A percentile compares a stretch with the other conserved stretches of the same genome.
Evolutionary conservation across 192 early-diverging fungal species (phyloP).

Genomic region (Pilaira anomala): DNA sequence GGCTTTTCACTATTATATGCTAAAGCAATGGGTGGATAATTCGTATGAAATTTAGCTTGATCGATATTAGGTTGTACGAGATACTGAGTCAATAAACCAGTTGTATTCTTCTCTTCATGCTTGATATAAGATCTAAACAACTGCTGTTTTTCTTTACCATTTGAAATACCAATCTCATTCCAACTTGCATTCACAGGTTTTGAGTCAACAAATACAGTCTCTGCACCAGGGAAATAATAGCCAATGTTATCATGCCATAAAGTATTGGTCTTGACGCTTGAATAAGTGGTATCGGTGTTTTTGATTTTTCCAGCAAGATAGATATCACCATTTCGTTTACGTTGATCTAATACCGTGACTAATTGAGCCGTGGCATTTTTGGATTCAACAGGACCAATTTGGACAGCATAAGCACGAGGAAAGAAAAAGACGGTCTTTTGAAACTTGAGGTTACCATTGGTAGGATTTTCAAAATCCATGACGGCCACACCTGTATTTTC

Average conservation of each 20-base stretch:
- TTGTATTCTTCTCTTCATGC: not conserved
- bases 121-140: conserved; percentile 20
- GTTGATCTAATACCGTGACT: conserved; percentile 24
- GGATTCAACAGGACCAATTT: conserved; percentile 2
- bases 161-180: conserved; percentile 20
- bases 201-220: conserved; percentile 10
- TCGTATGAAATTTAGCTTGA: not conserved
- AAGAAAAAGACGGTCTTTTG: conserved; percentile 28
- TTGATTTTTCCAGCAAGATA: conserved; percentile 7
- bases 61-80: not conserved
- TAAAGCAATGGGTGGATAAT: not conserved
- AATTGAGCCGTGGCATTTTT: not conserved
- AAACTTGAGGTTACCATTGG: conserved; percentile 9
- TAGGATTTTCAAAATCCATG: conserved; percentile 22
- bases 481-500: conserved; percentile 29
- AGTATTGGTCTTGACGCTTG: not conserved
- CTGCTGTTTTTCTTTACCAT: conserved; percentile 3
- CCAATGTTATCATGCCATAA: conserved; percentile 30
- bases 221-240: conserved; percentile 15
- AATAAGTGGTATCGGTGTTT: conserved; percentile 5
- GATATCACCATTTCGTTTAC: conserved; percentile 16
- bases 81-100: conserved; percentile 8
- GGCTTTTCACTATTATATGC: not conserved
- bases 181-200: conserved; percentile 12
- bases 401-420: conserved; percentile 23